Evolutionary conservation across 2,329 filamentous ascomycete genomes (phyloP), one percentile per base, ranked within the genome.

Genomic region (Arthrobotrys musiformis): DNA sequence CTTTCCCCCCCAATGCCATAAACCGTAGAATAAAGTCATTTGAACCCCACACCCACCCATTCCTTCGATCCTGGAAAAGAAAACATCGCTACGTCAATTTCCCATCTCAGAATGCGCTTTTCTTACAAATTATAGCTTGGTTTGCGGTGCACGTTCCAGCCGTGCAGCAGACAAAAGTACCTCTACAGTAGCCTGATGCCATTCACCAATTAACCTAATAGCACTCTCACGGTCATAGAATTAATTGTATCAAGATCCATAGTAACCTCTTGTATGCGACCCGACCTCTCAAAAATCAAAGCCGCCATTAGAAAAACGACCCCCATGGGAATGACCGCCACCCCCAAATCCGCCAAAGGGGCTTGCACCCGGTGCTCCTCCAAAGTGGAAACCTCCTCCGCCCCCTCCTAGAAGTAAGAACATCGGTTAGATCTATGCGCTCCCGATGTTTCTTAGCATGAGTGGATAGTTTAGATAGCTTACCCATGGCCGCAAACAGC

Each of bases 381-480:
- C 63, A 22, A 66, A 72, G 33, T 76, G 73, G 52, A 76, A 79
- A 11, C 64, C 63, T 1, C 68, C 56, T 4, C 62, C 66, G 22
- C 72, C 73, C 8, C 66, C 74, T 58, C 64, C 68, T 60, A 54
- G 17, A 58, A 40, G 24, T 61, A 44, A 48, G 24, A 33, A 26
- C 44, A 52, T 37, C 44, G 3, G 58, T 75, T 63, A 75, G 63
- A 76, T 40, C 48, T 22, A 35, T n/a, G 15, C 17, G 35, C 15
- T 28, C n/a, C 15, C 24, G 1, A 26, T 52, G 7, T 46, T 54
- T 37, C 28, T 9, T 60, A 17, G n/a, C 17, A 56, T 92, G 88
- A 79, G 92, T 91, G 80, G 93, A 91, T 86, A 97, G 44, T 46
- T 24, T 13, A 62, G n/a, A 56, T n/a, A 30, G 44, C 60, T 70